Base-by-base conservation (phyloP, 768 basidiomycete species). In the Galerina marginata region DNA sequence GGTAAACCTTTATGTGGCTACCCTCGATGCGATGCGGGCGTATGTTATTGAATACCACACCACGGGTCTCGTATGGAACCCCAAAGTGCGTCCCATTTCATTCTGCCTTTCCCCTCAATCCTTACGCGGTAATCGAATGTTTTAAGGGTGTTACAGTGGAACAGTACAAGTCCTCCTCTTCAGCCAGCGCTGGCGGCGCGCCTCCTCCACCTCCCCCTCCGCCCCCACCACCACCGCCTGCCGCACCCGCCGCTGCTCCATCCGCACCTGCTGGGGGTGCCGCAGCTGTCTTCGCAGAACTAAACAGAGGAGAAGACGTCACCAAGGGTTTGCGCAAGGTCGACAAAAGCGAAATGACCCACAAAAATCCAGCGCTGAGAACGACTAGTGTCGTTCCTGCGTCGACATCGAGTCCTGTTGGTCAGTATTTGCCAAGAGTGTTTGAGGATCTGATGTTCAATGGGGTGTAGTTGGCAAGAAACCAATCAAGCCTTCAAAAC, bases 271-370 rank as follows among this genome's bases (percentile, higher is more conserved):
- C 74, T 3, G 86, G 85, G 2, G 89, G 90, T 11, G 82, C 83
- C 14, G 86, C 87, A 10, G 91, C 92, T 4, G 91, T 99, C 25
- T 96, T 99, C 57, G 93, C 95, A 1, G 86, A 94, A 56, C 77
- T 99, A 47, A 98, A 98, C 70, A 85, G 90, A 43, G 96, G 96
- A 0, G 92, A 88, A 62, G 88, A 90, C 4, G 89, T 99, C 37
- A 99, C 96, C 6, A 92, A 91, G 70, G 89, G 92, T 10, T 74
- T 99, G 67, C 88, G 91, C 65, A 98, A 97, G 73, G 97, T 99
- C 29, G 93, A 95, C 71, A 91, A 88, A 80, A 95, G 92, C 63
- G 91, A 98, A 74, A 96, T 96, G 95, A 98, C 95, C 3, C 97
- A 99, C 81, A 99, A 99, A 83, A 99, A 99, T 69, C 96, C 97